Evolutionary conservation across 768 basidiomycete species (phyloP), one percentile per base, ranked within the genome.

Genomic region (Butyriboletus loyo): DNA sequence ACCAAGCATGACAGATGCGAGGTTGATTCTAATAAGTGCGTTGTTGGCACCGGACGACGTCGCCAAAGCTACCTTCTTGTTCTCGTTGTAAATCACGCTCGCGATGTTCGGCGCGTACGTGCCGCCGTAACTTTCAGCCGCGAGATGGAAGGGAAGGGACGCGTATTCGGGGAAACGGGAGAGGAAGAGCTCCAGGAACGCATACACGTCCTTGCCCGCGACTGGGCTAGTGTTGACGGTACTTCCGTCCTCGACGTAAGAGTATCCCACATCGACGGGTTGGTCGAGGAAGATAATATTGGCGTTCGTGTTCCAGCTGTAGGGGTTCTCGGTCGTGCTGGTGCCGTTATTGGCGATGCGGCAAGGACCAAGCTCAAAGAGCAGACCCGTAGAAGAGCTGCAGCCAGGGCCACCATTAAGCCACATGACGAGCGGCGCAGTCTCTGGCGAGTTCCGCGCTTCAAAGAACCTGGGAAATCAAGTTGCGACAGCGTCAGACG

Each of bases 281-380:
- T 92, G 78, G 62, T 83, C 80, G 53, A 82, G 77, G 70, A 81
- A 81, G 54, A 82, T 79, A 21, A 81, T 65, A 58, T 84, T 84
- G 22, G 84, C 80, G 57, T 86, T 72, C 36, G 75, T 77, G 61
- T 86, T 99, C 96, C 96, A 99, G 59, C 86, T 86, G 76, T 89
- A 66, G 7, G 83, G 79, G 72, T 99, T 98, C 65, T 65, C 63
- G 1, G 82, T 85, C 15, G 84, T 84, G 72, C 85, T 86, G 53
- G 73, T 72, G 31, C 92, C 92, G 1, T 84, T 75, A 38, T 91
- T 72, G 17, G 79, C 72, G 55, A 98, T 77, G 28, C 71, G 72
- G 71, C 96, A 98, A 0, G 96, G 94, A 0, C 96, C 96, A 21
- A 96, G 84, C 65, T 98, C 94, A 60, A 96, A 92, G 15, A 98